Base-by-base conservation (phyloP, 345 rosid genomes). In the Aethionema arabicum region DNA sequence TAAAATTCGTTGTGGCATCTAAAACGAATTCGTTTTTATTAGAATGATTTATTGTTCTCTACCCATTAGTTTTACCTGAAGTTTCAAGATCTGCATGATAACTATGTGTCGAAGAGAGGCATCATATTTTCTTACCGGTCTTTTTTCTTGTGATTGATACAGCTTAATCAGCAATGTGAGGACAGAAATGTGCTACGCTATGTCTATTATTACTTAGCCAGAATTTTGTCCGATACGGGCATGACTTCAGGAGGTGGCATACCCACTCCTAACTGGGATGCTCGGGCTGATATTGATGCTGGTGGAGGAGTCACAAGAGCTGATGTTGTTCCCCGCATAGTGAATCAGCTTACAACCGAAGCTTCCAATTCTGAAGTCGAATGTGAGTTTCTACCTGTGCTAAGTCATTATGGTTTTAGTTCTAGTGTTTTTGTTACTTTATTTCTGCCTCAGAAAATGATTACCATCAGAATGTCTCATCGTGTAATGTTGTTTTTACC, bases 211-310 rank as follows among this genome's bases (percentile, higher is more conserved):
- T 90, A 90, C 82, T 76, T 93, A 85, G 99, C 97, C 50, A 86
- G 99, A 73, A 93, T 90, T 65, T 75, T 93, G 70, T 82, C 99
- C 2, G 99, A 90, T 65, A 79, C 85, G 52, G 95, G 96, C 62
- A 70, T 86, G 69, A 93, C 80, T 79, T 81, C 95, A 32, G 99
- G 97, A 45, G 99, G 99, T 69, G 99, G 99, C 44, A 90, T 95
- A 45, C 99, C 99, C 27, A 95, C 99, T 55, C 99, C 99, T 41
- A 95, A 95, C 66, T 95, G 99, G 99, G 99, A 95, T 81, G 99
- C 99, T 45, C 76, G 90, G 35, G 99, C 99, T 70, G 97, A 90
- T 72, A 88, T 95, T 59, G 99, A 90, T 83, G 89, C 95, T 52
- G 82, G 74, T 78, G 99, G 99, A 56, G 97, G 99, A 67, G 97